Conservation (phyloP, 2,329 filamentous ascomycete genomes). For the Nemania abortiva region DNA sequence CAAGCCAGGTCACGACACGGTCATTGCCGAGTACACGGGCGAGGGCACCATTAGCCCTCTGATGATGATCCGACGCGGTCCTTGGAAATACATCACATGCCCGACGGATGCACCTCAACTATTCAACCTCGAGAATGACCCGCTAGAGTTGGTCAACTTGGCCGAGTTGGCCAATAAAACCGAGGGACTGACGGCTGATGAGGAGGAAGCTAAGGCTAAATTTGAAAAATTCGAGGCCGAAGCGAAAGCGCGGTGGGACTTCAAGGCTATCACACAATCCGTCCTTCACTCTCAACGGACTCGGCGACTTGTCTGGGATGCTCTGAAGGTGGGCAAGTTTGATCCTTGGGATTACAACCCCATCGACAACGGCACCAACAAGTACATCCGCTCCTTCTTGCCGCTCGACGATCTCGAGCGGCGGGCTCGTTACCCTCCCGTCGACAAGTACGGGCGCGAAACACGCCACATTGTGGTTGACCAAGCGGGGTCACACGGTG, state of each 20-base stretch:
- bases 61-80: conserved; percentile 92
- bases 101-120: conserved; percentile 86
- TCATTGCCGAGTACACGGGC: conserved; percentile 95
- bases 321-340: conserved; percentile 80
- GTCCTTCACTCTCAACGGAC: conserved; percentile 83
- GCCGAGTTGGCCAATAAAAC: conserved; percentile 60
- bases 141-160: conserved; percentile 81
- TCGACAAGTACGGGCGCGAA: conserved; percentile 67
- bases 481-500: conserved; percentile 59
- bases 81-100: conserved; percentile 92
- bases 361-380: conserved; percentile 73
- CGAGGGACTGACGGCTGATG: conserved; percentile 55
- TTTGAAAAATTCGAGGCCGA: conserved; percentile 79
- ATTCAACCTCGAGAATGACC: conserved; percentile 82
- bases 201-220: conserved; percentile 61
- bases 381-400: conserved; percentile 86
- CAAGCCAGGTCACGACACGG: conserved; percentile 79
- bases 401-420: conserved; percentile 84
- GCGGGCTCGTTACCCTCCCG: conserved; percentile 77
- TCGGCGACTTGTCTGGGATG: conserved; percentile 81
- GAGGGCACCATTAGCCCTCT: conserved; percentile 90
- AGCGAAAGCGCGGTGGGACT: conserved; percentile 82
- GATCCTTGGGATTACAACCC: conserved; percentile 91
- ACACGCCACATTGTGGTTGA: conserved; percentile 57
- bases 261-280: conserved; percentile 78